A percentile compares a stretch with the other conserved stretches of the same genome.
phyloP scores from a whole-genome alignment of 768 basidiomycete species.

The Trametopsis cervina region DNA sequence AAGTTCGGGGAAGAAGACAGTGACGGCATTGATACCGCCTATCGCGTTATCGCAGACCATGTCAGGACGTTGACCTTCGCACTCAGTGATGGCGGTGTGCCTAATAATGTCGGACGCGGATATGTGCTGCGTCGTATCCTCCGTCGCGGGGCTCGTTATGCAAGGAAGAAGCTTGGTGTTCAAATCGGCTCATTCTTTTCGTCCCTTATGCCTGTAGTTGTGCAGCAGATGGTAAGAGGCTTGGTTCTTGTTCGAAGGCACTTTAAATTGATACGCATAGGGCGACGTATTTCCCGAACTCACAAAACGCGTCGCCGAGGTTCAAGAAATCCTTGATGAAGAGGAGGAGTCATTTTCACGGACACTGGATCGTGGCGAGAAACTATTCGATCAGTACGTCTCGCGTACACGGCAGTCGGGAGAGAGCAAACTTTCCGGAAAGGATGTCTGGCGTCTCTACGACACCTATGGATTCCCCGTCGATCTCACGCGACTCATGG shows the following conservation, averaged over 20 bases:
- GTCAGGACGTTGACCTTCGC: constrained; percentile 94
- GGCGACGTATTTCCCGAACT: constrained; percentile 91
- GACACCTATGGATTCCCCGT: constrained; percentile 99
- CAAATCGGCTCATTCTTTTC: constrained; percentile 95
- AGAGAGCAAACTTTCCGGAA: constrained; percentile 66
- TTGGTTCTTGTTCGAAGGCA: constrained; percentile 21
- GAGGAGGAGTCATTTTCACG: constrained; percentile 97
- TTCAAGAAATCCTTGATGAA: constrained; percentile 94
- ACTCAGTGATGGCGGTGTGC: constrained; percentile 92
- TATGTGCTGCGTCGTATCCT: constrained; percentile 96
- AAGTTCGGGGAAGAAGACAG: constrained; percentile 92
- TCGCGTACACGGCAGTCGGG: constrained; percentile 56
- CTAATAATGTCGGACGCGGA: constrained; percentile 92
- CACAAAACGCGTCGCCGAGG: constrained; percentile 68
- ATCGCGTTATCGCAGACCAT: constrained; percentile 95
- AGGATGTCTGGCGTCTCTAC: constrained; percentile 95
- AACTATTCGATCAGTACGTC: constrained; percentile 88
- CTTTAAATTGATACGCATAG: constrained; percentile 30
- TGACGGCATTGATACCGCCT: constrained; percentile 96
- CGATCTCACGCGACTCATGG: constrained; percentile 95
- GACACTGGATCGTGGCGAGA: constrained; percentile 96
- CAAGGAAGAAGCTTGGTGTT: constrained; percentile 89
- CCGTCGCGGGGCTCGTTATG: constrained; percentile 90
- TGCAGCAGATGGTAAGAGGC: constrained; percentile 88
- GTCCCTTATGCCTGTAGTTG: constrained; percentile 79